Base-by-base conservation (phyloP, 2,329 filamentous ascomycete species). In the Pleomassaria siparia region DNA sequence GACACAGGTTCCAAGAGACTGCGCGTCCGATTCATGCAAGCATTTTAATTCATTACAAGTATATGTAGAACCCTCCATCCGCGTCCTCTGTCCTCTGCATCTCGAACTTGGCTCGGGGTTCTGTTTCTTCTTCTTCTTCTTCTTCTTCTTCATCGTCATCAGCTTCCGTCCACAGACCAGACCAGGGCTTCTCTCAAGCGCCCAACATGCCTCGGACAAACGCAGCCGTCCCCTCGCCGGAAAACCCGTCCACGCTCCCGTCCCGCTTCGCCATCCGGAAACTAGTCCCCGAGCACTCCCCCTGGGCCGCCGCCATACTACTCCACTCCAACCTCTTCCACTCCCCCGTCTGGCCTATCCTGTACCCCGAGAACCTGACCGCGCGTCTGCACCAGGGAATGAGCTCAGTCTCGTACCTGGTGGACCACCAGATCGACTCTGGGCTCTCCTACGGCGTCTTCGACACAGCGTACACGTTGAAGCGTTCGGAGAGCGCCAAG, bases 401-500 rank as follows among this genome's bases (percentile, higher is more conserved):
- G 4, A 21, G 41, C 4, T 42, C 43, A 7, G 43, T 36, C 2
- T 28, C 48, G 7, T 70, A 73, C 47, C 60, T 73, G 16, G 47
- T 69, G 4, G 43, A 48, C 6, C 66, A 72, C 47, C 64, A 70
- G 45, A 61, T 73, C 48, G 44, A 59, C 26, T 69, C 63, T 1
- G 67, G 64, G 2, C 44, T 69, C 3, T 68, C 63, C 30, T 72
- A 63, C 50, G 71, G 70, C 43, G 67, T 74, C 26, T 72, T 71
- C 56, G 71, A 74, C 53, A 69, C 61, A 8, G 55, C 71, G 32
- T 73, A 72, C 51, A 28, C 53, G 16, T 74, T 62, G 65, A 71
- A 67, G 43, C 58, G 56, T 2, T 47, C 60, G 5, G 59, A 68
- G 20, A 69, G 64, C 24, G 55, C 49, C 16, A 50, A 60, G 12